phyloP scores from a whole-genome alignment of 2,329 filamentous ascomycete species.

The Apiospora aurea region DNA sequence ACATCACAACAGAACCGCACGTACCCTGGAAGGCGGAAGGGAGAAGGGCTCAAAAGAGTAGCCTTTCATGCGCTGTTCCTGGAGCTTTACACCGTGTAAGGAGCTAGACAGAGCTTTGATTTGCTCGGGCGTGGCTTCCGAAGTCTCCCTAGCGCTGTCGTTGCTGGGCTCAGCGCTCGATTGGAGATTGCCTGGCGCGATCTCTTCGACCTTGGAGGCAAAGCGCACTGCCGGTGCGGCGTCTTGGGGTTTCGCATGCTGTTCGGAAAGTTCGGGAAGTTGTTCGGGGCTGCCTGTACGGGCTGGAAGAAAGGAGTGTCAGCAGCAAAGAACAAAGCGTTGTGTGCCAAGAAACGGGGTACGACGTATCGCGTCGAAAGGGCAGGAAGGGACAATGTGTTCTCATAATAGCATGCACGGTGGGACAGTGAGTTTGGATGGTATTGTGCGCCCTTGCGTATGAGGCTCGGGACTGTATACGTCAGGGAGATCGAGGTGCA shows the following conservation, averaged over 20 bases:
- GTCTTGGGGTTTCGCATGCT: slow-evolving; percentile 24
- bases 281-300: slow-evolving; percentile 25
- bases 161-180: slow-evolving; percentile 33
- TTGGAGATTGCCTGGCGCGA: slow-evolving; percentile 27
- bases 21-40: slow-evolving; percentile 81
- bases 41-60: slow-evolving; percentile 93
- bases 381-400: background rate
- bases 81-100: slow-evolving; percentile 76
- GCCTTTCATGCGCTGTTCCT: slow-evolving; percentile 83
- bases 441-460: background rate
- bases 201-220: slow-evolving; percentile 30
- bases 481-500: slow-evolving; percentile 10
- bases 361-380: background rate
- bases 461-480: background rate
- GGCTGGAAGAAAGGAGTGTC: slow-evolving; percentile 23
- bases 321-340: slow-evolving; percentile 27
- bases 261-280: slow-evolving; percentile 24
- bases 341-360: background rate
- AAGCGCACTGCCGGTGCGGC: slow-evolving; percentile 29
- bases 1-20: slow-evolving; percentile 43
- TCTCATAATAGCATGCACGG: background rate
- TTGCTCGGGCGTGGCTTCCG: slow-evolving; percentile 64
- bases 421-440: background rate
- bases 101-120: slow-evolving; percentile 75
- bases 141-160: slow-evolving; percentile 39